Percentiles rank a stretch among this genome's conserved stretches.
Evolutionary conservation across 331 rosid genomes (phyloP).

Genomic region (Arachis monticola): DNA sequence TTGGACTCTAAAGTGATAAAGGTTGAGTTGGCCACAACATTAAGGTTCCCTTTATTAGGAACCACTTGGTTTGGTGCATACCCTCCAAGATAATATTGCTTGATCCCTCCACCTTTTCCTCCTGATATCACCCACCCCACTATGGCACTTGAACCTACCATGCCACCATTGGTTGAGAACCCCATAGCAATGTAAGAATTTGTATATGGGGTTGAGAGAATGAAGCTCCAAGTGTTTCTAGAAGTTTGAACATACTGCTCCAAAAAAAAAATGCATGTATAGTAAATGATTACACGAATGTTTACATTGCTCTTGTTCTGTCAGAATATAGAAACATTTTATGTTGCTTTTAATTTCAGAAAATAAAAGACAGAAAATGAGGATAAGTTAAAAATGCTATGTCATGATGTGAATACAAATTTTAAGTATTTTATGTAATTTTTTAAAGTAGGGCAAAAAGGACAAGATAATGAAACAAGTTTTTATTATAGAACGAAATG

Average conservation of each 20-base stretch:
- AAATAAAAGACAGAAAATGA: too few relatives aligned
- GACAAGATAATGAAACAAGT: too few relatives aligned
- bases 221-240: slow-evolving; percentile 67
- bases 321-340: too few relatives aligned
- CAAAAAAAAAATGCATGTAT: not conserved
- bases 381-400: too few relatives aligned
- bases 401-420: too few relatives aligned
- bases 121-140: slow-evolving; percentile 71
- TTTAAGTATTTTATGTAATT: too few relatives aligned
- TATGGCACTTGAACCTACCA: slow-evolving; percentile 80
- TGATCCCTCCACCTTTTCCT: slow-evolving; percentile 49
- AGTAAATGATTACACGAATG: not conserved
- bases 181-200: slow-evolving; percentile 74
- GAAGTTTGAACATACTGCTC: slow-evolving; percentile 59
- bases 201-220: slow-evolving; percentile 68
- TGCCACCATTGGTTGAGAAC: slow-evolving; percentile 63
- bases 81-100: slow-evolving; percentile 72
- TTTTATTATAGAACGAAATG: too few relatives aligned
- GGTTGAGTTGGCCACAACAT: slow-evolving; percentile 48
- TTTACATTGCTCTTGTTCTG: too few relatives aligned
- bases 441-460: too few relatives aligned
- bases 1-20: slow-evolving; percentile 51
- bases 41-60: slow-evolving; percentile 62
- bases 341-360: too few relatives aligned
- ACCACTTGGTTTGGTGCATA: slow-evolving; percentile 53